These are phyloP conservation scores for Solanum virginianum DNA, from an alignment of 257 asterid species.

Conservation along the genomic window DNA sequence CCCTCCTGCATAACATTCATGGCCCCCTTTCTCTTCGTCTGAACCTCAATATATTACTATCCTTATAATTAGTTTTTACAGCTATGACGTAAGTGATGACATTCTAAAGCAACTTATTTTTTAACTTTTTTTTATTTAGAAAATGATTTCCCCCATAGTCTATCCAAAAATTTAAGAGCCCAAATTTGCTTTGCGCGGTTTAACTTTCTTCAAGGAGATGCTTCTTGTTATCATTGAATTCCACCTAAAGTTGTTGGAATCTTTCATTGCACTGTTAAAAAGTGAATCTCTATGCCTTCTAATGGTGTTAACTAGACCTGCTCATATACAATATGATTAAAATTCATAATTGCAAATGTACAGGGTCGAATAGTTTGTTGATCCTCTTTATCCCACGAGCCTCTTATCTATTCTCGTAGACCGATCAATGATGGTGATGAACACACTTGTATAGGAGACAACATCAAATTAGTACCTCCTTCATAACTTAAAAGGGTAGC, in stretches of 20 bases:
- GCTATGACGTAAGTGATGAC: background rate
- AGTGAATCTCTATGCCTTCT: too few species aligned
- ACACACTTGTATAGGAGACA: background rate
- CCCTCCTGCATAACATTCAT: background rate
- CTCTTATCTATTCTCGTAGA: background rate
- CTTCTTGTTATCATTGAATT: background rate
- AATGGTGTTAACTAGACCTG: too few species aligned
- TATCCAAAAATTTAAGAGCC: slow-evolving; percentile 3
- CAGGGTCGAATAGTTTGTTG: background rate
- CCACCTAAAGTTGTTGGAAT: background rate
- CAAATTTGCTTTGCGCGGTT: background rate
- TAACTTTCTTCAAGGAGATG: background rate
- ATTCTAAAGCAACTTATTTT: background rate
- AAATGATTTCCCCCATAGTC: background rate
- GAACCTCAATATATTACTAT: background rate
- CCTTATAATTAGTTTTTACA: background rate
- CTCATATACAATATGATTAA: background rate
- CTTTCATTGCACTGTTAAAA: background rate
- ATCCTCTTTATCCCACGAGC: background rate
- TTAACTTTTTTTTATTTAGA: background rate
- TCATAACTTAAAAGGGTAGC: background rate
- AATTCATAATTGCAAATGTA: too few species aligned
- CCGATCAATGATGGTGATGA: background rate
- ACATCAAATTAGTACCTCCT: slow-evolving; percentile 4
- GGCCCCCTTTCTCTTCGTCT: background rate